phyloP scores from a whole-genome alignment of 2,329 filamentous ascomycete species.

The Blastomyces gilchristii region DNA sequence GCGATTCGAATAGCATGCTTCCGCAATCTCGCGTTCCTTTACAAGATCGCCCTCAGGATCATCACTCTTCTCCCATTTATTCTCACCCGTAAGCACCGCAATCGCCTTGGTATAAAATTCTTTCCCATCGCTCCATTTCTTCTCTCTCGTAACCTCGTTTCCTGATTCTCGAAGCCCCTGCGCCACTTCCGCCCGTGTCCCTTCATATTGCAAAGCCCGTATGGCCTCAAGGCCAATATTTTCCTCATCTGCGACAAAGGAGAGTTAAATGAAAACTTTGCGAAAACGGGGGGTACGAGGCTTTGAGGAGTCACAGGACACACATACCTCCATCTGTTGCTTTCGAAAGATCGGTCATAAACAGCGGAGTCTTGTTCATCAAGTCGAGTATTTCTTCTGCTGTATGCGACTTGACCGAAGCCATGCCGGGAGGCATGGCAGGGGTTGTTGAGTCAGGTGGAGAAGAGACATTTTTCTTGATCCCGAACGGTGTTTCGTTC shows the following conservation, averaged over 20 bases:
- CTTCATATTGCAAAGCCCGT: slow-evolving; percentile 85
- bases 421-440: slow-evolving; percentile 49
- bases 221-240: slow-evolving; percentile 79
- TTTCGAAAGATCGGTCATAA: slow-evolving; percentile 82
- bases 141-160: slow-evolving; percentile 71
- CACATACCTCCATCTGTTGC: slow-evolving; percentile 44
- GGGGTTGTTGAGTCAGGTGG: slow-evolving; percentile 32
- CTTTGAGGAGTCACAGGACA: background rate
- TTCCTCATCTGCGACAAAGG: slow-evolving; percentile 44
- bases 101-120: slow-evolving; percentile 91
- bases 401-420: slow-evolving; percentile 45
- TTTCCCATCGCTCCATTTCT: slow-evolving; percentile 69
- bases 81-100: slow-evolving; percentile 55
- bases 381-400: slow-evolving; percentile 52
- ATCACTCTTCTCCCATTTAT: slow-evolving; percentile 44
- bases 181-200: slow-evolving; percentile 72
- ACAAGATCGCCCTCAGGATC: slow-evolving; percentile 49
- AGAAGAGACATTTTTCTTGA: slow-evolving; percentile 28
- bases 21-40: slow-evolving; percentile 55
- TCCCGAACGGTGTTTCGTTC: slow-evolving; percentile 31
- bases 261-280: background rate
- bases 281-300: background rate
- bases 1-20: slow-evolving; percentile 73
- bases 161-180: slow-evolving; percentile 81
- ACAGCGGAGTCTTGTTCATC: slow-evolving; percentile 67